Evolutionary conservation across 805 yeast genomes (phyloP).

Genomic region (Saturnispora quitensis): DNA sequence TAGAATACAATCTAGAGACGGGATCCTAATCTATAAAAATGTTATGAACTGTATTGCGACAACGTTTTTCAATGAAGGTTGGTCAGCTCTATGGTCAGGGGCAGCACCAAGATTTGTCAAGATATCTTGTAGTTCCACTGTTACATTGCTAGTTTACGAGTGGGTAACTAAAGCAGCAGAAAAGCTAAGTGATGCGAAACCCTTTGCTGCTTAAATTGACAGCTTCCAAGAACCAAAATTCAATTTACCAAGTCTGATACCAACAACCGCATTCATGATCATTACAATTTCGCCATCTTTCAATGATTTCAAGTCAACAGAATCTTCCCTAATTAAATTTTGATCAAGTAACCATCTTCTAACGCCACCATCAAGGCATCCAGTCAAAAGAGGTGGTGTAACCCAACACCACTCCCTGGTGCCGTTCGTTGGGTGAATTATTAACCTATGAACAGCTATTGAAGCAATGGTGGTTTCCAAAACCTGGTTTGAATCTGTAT

Average conservation of each 20-base stretch:
- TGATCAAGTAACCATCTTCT: constrained; percentile 49
- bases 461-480: constrained; percentile 82
- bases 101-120: constrained; percentile 61
- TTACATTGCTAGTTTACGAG: constrained; percentile 57
- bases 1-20: constrained; percentile 71
- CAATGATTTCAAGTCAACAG: constrained; percentile 37
- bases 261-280: constrained; percentile 75
- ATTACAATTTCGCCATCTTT: constrained; percentile 59
- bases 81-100: constrained; percentile 45
- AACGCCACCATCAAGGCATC: constrained; percentile 80
- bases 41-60: constrained; percentile 47
- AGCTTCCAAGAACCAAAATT: constrained; percentile 11
- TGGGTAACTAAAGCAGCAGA: constrained; percentile 40
- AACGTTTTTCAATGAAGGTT: constrained; percentile 39
- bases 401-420: constrained; percentile 45
- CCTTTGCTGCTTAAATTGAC: constrained; percentile 20
- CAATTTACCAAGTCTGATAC: constrained; percentile 57
- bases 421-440: constrained; percentile 22
- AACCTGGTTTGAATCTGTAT: constrained; percentile 49
- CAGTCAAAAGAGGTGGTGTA: constrained; percentile 71
- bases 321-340: constrained; percentile 15
- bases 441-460: constrained; percentile 49
- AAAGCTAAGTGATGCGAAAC: constrained; percentile 20
- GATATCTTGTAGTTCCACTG: constrained; percentile 62
- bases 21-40: constrained; percentile 49